phyloP scores from a whole-genome alignment of 2,329 filamentous ascomycete species.

The Xylariales sp. region DNA sequence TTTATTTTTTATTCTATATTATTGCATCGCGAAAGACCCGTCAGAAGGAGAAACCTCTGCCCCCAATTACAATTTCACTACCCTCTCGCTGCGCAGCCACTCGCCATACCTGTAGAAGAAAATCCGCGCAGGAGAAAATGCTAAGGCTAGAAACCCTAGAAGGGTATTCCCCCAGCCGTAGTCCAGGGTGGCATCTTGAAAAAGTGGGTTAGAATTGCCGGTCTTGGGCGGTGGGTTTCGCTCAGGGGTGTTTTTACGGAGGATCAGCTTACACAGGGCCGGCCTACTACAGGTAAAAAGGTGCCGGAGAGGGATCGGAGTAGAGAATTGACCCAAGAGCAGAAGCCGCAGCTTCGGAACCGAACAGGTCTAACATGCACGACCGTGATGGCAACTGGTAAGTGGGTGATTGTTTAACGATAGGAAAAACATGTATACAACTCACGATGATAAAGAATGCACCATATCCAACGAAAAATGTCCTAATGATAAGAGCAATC shows the following conservation, averaged over 20 bases:
- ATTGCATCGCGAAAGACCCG: no score
- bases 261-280: neutral
- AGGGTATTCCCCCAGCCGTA: constrained; percentile 25
- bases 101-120: constrained; percentile 25
- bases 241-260: neutral
- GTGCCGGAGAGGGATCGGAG: constrained; percentile 29
- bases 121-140: constrained; percentile 6
- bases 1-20: no score
- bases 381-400: neutral
- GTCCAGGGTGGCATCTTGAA: neutral
- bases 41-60: no score
- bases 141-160: constrained; percentile 20
- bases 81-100: constrained; percentile 8
- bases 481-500: constrained; percentile 30
- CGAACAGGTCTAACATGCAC: constrained; percentile 29
- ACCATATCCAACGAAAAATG: constrained; percentile 23
- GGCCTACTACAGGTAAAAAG: constrained; percentile 22
- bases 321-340: constrained; percentile 27
- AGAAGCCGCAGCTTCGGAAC: constrained; percentile 25
- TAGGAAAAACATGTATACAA: neutral
- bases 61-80: neutral
- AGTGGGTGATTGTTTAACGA: neutral
- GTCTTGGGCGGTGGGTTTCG: no score
- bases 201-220: neutral
- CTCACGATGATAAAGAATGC: constrained; percentile 26